These are phyloP conservation scores for Isatis tinctoria DNA, from an alignment of 345 rosid genomes.

Conservation along the genomic window DNA sequence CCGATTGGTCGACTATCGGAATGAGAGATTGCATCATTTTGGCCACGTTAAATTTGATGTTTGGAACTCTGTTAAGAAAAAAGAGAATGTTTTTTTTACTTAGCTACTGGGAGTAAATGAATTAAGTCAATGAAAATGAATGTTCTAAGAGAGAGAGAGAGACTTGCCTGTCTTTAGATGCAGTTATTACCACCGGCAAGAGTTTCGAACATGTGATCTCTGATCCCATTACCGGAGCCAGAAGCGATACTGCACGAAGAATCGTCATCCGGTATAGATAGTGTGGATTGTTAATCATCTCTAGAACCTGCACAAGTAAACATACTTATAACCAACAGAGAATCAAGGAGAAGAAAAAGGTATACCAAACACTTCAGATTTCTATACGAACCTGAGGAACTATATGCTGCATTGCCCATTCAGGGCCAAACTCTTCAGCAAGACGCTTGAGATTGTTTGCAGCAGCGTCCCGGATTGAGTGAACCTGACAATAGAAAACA, in stretches of 20 bases:
- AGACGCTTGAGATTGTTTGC: constrained; percentile 91
- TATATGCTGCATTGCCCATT: constrained; percentile 97
- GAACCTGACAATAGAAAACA: constrained; percentile 42
- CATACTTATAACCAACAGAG: not conserved
- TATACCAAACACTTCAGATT: not conserved
- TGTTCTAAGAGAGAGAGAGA: not conserved
- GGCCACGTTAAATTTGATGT: constrained; percentile 89
- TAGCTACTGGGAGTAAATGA: not conserved
- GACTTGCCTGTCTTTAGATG: constrained; percentile 82
- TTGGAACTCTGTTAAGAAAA: constrained; percentile 60
- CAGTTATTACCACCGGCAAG: constrained; percentile 67
- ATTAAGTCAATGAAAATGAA: not conserved
- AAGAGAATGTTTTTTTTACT: not conserved
- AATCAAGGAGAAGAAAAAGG: not conserved
- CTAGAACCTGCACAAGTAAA: constrained; percentile 54
- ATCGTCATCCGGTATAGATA: constrained; percentile 89
- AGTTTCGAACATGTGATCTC: constrained; percentile 84
- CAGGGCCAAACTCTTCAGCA: constrained; percentile 98
- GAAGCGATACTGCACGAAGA: constrained; percentile 70
- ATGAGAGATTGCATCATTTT: constrained; percentile 83
- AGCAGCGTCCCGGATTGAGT: constrained; percentile 90
- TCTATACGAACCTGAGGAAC: constrained; percentile 69
- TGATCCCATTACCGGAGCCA: constrained; percentile 87
- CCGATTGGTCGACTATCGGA: constrained; percentile 79
- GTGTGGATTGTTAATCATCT: constrained; percentile 79